Evolutionary conservation across 495 filamentous ascomycete species (phyloP), one percentile per base, ranked within the genome.

Genomic region (Melanomma pulvis-pyrius): DNA sequence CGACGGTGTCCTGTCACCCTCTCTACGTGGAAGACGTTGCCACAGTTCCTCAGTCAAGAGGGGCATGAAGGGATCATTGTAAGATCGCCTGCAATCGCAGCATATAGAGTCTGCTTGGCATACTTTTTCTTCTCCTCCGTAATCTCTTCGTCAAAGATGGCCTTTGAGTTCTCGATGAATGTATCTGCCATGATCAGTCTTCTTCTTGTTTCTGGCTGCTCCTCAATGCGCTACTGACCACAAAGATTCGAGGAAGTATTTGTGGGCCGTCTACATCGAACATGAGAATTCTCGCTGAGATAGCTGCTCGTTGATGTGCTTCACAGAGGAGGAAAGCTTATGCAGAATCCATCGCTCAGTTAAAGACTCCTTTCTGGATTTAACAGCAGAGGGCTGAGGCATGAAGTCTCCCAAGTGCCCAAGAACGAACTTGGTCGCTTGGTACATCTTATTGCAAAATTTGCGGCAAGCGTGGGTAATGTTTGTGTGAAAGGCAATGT

Each of bases 361-460:
- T 32, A 92, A 81, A 24, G 85, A 87, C 70, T 91, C 86, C 41
- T 85, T 81, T 56, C 87, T 26, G 87, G 87, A 71, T 86, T 84
- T 17, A 76, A 73, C 26, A 74, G 73, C 9, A 80, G 80, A 32
- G 81, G 71, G 9, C 39, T 44, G 81, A 34, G 91, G 91, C 46
- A 83, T 81, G 73, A 91, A 94, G 73, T 87, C 87, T 6, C 84
- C 86, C 21, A 96, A 76, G 68, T 89, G 88, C 59, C 91, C 89
- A 63, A 94, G 82, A 12, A 92, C 90, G 72, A 86, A 96, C 79
- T 94, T 96, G 59, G 87, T 92, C 29, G 92, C 91, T 77, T 93
- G 90, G 79, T 92, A 96, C 68, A 96, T 90, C 82, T 96, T 96
- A 81, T 96, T 96, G 77, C 91, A 92, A 84, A 96, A 96, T 59